phyloP scores from a whole-genome alignment of 441 rosid genomes.

The Adansonia rubrostipa region DNA sequence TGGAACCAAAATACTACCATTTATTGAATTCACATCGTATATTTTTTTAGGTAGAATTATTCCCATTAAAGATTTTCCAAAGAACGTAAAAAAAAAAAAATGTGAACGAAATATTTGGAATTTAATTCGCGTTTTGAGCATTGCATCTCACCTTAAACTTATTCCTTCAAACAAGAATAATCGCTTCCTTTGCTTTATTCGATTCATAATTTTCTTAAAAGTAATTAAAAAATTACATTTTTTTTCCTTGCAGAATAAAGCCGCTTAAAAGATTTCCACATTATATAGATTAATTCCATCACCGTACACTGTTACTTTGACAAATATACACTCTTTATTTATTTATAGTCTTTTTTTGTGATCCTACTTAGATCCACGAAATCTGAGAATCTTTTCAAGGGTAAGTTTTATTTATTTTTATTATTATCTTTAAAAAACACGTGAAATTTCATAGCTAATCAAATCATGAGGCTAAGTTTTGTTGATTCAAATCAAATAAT shows the following conservation, averaged over 20 bases:
- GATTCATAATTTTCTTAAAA: background rate
- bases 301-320: background rate
- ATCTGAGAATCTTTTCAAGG: background rate
- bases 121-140: background rate
- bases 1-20: background rate
- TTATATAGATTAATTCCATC: background rate
- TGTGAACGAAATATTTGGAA: background rate
- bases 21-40: too few species aligned
- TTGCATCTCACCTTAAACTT: too few species aligned
- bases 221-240: too few species aligned
- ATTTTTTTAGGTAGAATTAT: background rate
- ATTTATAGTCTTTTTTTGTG: background rate
- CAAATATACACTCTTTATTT: background rate
- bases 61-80: background rate
- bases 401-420: background rate
- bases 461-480: slow-evolving; percentile 14
- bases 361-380: background rate
- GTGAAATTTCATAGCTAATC: background rate
- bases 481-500: slow-evolving; percentile 27
- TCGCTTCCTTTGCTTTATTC: background rate
- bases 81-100: background rate
- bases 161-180: background rate
- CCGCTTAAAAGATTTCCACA: background rate
- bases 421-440: too few species aligned
- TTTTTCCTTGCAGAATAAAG: background rate